Evolutionary conservation across 768 basidiomycete genomes (phyloP), one percentile per base, ranked within the genome.

Genomic region (Porpolomopsis calyptriformis): DNA sequence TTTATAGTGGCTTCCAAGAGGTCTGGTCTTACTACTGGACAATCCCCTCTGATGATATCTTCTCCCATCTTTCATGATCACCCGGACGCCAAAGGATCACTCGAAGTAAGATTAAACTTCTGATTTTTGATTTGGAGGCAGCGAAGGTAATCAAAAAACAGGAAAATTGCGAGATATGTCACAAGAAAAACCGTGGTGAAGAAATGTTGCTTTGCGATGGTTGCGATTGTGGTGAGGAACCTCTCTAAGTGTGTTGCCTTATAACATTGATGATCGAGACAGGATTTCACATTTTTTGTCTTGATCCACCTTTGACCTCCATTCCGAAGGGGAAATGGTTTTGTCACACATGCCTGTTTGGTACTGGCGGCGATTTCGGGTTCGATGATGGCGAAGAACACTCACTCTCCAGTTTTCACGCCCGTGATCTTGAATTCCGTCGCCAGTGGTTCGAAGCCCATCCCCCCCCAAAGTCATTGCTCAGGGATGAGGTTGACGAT

Each of bases 361-460:
- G 81, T 31, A 93, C 89, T 0, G 93, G 94, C 9, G 87, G 87
- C 43, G 96, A 97, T 64, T 99, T 88, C 56, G 96, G 96, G 24
- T 99, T 98, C 57, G 96, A 97, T 55, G 93, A 97, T 57, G 96
- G 96, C 33, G 85, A 97, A 64, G 94, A 98, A 53, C 96, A 99
- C 62, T 80, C 80, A 49, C 73, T 99, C 31, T 76, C 85, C 22
- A 90, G 80, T 56, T 98, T 98, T 65, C 90, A 92, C 56, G 85
- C 84, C 37, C 78, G 93, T 27, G 96, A 96, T 57, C 70, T 73
- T 19, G 89, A 87, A 55, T 99, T 99, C 64, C 78, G 90, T 49
- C 74, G 79, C 43, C 68, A 82, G 49, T 99, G 93, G 92, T 94
- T 93, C 62, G 71, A 80, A 48, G 69, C 75, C 2, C 91, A 92